phyloP scores from a whole-genome alignment of 305 asterid species.

The Fraxinus baroniana region DNA sequence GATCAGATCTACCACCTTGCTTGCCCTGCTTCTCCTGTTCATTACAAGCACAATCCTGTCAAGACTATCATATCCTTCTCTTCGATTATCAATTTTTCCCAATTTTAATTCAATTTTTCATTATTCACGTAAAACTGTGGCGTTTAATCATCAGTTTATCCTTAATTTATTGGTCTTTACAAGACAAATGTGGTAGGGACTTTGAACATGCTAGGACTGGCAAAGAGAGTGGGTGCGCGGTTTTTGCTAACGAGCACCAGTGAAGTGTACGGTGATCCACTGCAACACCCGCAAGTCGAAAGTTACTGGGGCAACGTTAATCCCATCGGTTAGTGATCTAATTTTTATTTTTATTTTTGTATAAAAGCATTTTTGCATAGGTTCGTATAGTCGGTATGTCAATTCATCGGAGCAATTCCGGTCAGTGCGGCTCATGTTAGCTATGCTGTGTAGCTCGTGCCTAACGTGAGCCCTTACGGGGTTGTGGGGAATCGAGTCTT shows the following conservation, averaged over 20 bases:
- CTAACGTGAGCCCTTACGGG: slow-evolving; percentile 26
- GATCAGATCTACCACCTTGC: slow-evolving; percentile 99
- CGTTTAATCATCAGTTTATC: slow-evolving; percentile 17
- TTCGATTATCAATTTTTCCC: not conserved
- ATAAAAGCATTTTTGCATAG: not conserved
- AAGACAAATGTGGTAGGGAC: slow-evolving; percentile 85
- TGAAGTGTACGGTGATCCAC: slow-evolving; percentile 76
- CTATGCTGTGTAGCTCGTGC: not conserved
- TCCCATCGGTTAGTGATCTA: slow-evolving; percentile 56
- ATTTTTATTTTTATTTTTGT: not conserved
- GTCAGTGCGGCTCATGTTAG: slow-evolving; percentile 16
- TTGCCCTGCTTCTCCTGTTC: slow-evolving; percentile 98
- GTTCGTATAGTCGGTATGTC: not conserved
- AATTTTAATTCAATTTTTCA: not conserved
- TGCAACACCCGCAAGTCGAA: slow-evolving; percentile 74
- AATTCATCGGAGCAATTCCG: slow-evolving; percentile 13
- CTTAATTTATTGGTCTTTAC: slow-evolving; percentile 44
- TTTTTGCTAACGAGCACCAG: slow-evolving; percentile 84
- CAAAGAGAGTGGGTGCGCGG: slow-evolving; percentile 80
- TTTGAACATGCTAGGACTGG: slow-evolving; percentile 74
- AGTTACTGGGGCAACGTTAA: slow-evolving; percentile 85
- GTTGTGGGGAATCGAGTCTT: not conserved
- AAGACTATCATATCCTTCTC: slow-evolving; percentile 91
- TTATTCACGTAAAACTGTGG: not conserved
- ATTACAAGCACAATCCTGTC: slow-evolving; percentile 93